Evolutionary conservation across 2,329 filamentous ascomycete genomes (phyloP).

Genomic region (Pyrenophora teres): DNA sequence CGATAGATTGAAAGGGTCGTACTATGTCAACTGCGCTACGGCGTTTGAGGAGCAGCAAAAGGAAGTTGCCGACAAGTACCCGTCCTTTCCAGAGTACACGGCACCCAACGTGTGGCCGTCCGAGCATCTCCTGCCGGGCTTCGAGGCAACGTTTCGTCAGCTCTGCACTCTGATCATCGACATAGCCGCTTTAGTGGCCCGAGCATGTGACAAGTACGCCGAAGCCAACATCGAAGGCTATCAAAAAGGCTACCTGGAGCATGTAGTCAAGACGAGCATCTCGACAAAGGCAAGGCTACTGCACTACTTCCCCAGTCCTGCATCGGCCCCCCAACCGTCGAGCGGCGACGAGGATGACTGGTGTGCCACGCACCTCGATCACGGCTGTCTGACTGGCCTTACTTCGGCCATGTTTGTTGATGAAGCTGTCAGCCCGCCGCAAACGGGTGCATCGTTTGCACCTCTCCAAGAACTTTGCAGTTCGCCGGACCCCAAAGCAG

Average conservation of each 20-base stretch:
- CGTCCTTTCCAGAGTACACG: constrained; percentile 85
- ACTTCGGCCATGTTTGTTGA: constrained; percentile 97
- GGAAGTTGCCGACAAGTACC: constrained; percentile 52
- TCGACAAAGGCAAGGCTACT: constrained; percentile 90
- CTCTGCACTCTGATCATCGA: constrained; percentile 88
- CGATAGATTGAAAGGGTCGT: constrained; percentile 81
- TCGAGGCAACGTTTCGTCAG: constrained; percentile 71
- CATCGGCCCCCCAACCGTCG: constrained; percentile 20
- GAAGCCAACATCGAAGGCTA: constrained; percentile 78
- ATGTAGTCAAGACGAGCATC: constrained; percentile 80
- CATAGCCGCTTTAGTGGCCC: constrained; percentile 82
- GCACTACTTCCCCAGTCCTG: constrained; percentile 79
- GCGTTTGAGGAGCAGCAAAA: constrained; percentile 67
- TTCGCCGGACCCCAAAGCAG: constrained; percentile 82
- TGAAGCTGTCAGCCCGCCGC: constrained; percentile 59
- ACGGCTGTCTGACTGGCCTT: constrained; percentile 90
- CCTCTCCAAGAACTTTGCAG: constrained; percentile 71
- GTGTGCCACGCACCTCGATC: constrained; percentile 90
- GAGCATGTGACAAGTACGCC: constrained; percentile 88
- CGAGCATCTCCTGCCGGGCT: constrained; percentile 71
- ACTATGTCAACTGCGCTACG: constrained; percentile 77
- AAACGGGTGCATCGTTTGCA: constrained; percentile 42
- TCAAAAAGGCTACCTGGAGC: constrained; percentile 77
- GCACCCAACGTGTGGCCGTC: constrained; percentile 88
- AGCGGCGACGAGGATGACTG: constrained; percentile 77